Conservation (phyloP, 1,284 basidiomycete genomes). For the Stereum hirsutum region DNA sequence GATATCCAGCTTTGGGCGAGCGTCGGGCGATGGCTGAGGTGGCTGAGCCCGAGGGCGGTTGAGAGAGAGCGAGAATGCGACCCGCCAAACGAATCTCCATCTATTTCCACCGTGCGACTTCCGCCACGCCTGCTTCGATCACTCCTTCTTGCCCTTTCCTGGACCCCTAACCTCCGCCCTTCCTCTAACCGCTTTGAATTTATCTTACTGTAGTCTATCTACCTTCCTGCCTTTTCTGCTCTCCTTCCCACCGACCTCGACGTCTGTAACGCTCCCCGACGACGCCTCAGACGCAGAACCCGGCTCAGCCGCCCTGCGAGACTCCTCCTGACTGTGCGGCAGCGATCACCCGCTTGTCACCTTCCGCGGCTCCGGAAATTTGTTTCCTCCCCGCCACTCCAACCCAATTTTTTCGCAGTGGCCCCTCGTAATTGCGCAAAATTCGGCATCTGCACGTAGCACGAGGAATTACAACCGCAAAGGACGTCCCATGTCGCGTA, state of each 20-base stretch:
- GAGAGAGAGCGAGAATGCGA: constrained; percentile 4
- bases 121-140: no score
- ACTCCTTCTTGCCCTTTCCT: neutral
- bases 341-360: no score
- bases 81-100: neutral
- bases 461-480: no score
- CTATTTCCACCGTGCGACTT: neutral
- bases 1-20: neutral
- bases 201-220: neutral
- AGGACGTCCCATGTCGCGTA: constrained; percentile 8
- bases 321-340: no score
- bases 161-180: neutral
- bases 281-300: no score
- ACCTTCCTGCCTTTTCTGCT: neutral
- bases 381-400: no score
- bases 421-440: no score
- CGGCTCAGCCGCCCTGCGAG: no score
- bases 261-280: no score
- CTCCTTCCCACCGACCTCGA: neutral
- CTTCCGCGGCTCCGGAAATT: no score
- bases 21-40: constrained; percentile 1
- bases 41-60: constrained; percentile 5
- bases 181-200: neutral
- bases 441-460: no score
- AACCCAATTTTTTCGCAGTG: no score